Evolutionary conservation across 2,329 filamentous ascomycete genomes (phyloP).

Genomic region (Berkeleyomyces rouxiae): DNA sequence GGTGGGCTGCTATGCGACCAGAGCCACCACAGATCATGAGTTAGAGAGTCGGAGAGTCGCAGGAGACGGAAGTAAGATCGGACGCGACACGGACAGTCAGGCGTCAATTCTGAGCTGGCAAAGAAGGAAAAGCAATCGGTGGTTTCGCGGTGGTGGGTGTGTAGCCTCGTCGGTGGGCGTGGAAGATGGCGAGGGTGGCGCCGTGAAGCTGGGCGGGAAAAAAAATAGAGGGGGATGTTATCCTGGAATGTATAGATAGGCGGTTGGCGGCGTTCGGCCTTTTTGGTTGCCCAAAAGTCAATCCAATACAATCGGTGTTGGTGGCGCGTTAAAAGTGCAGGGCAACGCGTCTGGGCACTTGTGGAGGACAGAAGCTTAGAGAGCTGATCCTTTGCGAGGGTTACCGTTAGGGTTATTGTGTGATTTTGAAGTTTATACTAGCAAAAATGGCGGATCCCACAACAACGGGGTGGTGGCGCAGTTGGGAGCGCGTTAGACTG

Average conservation of each 20-base stretch:
- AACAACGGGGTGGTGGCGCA: conserved; percentile 11
- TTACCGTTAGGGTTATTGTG: background rate
- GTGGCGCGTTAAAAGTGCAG: conserved; percentile 4
- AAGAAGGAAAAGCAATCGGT: background rate
- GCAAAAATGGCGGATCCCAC: background rate
- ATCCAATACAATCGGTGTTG: background rate
- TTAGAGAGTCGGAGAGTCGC: background rate
- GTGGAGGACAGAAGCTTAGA: background rate
- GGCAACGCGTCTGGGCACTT: conserved; percentile 9
- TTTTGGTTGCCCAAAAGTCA: conserved; percentile 1
- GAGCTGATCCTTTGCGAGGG: background rate
- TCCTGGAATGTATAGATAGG: background rate
- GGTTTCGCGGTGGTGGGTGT: background rate
- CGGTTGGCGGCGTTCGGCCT: conserved; percentile 7
- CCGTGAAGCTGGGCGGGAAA: background rate
- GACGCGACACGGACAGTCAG: background rate
- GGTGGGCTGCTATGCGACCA: conserved; percentile 20
- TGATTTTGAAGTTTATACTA: background rate
- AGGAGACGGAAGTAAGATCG: background rate
- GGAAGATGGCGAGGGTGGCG: background rate
- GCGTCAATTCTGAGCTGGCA: background rate
- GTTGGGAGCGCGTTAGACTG: conserved; percentile 14
- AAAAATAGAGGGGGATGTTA: background rate
- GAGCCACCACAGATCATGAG: conserved; percentile 1
- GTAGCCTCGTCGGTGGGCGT: background rate